phyloP scores from a whole-genome alignment of 2,329 filamentous ascomycete species.

The Alternaria burnsii region DNA sequence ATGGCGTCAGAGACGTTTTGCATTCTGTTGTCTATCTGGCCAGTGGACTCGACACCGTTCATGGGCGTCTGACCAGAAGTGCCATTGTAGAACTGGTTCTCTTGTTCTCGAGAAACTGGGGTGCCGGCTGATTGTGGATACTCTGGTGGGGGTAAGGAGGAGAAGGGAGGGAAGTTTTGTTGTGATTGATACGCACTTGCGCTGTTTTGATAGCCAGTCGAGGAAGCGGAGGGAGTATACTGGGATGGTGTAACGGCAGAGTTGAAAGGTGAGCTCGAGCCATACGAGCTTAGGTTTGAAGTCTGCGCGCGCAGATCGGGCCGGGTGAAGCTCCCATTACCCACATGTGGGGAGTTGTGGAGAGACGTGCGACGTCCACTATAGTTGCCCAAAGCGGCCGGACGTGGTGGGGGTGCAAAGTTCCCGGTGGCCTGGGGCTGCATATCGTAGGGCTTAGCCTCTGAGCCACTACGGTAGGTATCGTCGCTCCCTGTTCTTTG shows the following conservation, averaged over 20 bases:
- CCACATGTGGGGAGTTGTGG: slow-evolving; percentile 50
- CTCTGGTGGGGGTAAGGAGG: slow-evolving; percentile 67
- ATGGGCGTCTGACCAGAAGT: slow-evolving; percentile 47
- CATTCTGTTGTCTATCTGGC: slow-evolving; percentile 44
- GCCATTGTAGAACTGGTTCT: slow-evolving; percentile 49
- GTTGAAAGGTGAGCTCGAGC: slow-evolving; percentile 48
- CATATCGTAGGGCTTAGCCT: slow-evolving; percentile 49
- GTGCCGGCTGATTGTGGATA: slow-evolving; percentile 50
- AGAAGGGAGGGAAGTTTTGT: slow-evolving; percentile 70
- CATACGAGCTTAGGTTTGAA: slow-evolving; percentile 46
- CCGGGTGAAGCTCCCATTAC: slow-evolving; percentile 44
- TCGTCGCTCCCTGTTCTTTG: slow-evolving; percentile 49
- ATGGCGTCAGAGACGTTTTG: slow-evolving; percentile 50
- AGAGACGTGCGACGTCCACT: slow-evolving; percentile 41
- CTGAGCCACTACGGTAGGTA: slow-evolving; percentile 41
- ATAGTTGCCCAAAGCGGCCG: slow-evolving; percentile 44
- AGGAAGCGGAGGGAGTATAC: slow-evolving; percentile 55
- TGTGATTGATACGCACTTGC: slow-evolving; percentile 63
- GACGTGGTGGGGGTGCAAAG: slow-evolving; percentile 49
- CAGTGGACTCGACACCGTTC: slow-evolving; percentile 51
- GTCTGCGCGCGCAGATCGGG: slow-evolving; percentile 49
- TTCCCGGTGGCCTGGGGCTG: slow-evolving; percentile 44
- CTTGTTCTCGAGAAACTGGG: slow-evolving; percentile 48
- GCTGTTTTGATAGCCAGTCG: slow-evolving; percentile 52
- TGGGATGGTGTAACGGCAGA: slow-evolving; percentile 55